Base-by-base conservation (phyloP, 805 yeast genomes). In the Candida odintsovae region DNA sequence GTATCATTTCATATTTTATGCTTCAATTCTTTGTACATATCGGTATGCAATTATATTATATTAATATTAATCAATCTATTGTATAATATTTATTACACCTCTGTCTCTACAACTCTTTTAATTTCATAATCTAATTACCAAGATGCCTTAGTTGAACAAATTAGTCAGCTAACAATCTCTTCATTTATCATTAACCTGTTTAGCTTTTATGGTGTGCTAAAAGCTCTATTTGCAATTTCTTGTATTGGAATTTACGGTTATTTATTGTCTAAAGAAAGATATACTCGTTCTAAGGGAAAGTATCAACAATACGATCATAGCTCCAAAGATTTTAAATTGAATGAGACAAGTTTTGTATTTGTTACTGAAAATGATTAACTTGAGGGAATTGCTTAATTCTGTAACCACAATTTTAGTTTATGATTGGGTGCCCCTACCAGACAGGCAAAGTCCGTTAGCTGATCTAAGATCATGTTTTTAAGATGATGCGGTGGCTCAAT, bases 401-500 rank as follows among this genome's bases (percentile, higher is more conserved):
- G n/a, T n/a, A n/a, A n/a, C n/a, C n/a, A n/a, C n/a, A n/a, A n/a
- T n/a, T n/a, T n/a, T n/a, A n/a, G n/a, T n/a, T n/a, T 15, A 6
- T 11, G 33, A 5, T 28, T 6, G 11, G 3, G 20, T 18, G 20
- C 8, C 36, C 18, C 12, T 16, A 16, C 11, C 18, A 33, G 9
- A 16, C 8, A 20, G n/a, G 39, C 39, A 36, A 13, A 19, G 25
- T 19, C 39, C 23, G 9, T n/a, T 19, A 3, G 4, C n/a, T 11
- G 22, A 2, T 8, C 9, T 6, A 36, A 11, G 8, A 11, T 20
- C 20, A 36, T 45, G 38, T 20, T 41, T 53, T 33, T 51, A 59
- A 59, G 62, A 57, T 69, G 81, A 77, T 73, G 82, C 82, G 79
- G 82, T 78, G 83, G 83, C 83, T 78, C 83, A 78, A 79, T 78